These are phyloP conservation scores for Coemansia sp. DNA, from an alignment of 192 early-diverging fungal species.

Conservation along the genomic window DNA sequence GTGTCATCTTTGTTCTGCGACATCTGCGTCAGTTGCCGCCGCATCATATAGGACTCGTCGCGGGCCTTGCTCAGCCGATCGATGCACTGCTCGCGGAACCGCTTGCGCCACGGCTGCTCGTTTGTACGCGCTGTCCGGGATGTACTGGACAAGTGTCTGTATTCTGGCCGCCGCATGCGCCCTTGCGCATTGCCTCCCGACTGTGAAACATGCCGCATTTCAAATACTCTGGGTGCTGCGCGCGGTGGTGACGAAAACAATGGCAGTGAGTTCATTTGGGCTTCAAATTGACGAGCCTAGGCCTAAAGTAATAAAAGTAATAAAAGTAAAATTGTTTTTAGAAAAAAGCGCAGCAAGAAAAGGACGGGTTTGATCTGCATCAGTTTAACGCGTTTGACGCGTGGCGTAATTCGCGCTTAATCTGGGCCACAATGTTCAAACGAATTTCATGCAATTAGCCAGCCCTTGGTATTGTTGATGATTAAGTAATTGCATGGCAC, in stretches of 20 bases:
- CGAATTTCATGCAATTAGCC: too few species aligned
- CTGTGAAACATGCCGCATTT: slow-evolving; percentile 22
- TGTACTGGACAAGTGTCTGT: slow-evolving; percentile 34
- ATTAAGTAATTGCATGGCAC: too few species aligned
- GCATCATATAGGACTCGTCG: slow-evolving; percentile 39
- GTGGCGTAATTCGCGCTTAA: not conserved
- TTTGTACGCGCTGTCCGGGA: slow-evolving; percentile 26
- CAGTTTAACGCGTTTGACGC: not conserved
- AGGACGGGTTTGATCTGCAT: not conserved
- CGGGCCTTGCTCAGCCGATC: slow-evolving; percentile 36
- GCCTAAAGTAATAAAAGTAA: not conserved
- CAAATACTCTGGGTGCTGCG: slow-evolving; percentile 11
- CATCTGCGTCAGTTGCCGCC: slow-evolving; percentile 22
- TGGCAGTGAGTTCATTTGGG: slow-evolving; percentile 15
- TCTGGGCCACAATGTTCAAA: too few species aligned
- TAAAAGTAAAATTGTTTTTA: not conserved
- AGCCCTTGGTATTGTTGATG: too few species aligned
- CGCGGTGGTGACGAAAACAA: slow-evolving; percentile 46
- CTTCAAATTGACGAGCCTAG: not conserved
- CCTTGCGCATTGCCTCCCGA: slow-evolving; percentile 26
- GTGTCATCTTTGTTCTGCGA: not conserved
- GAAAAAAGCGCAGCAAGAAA: not conserved
- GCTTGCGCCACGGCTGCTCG: slow-evolving; percentile 47
- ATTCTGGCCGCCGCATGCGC: slow-evolving; percentile 23
- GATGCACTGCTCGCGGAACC: slow-evolving; percentile 42